Percentiles rank a stretch among this genome's conserved stretches.
phyloP scores from a whole-genome alignment of 2,329 filamentous ascomycete species.

The Talaromyces sp. region DNA sequence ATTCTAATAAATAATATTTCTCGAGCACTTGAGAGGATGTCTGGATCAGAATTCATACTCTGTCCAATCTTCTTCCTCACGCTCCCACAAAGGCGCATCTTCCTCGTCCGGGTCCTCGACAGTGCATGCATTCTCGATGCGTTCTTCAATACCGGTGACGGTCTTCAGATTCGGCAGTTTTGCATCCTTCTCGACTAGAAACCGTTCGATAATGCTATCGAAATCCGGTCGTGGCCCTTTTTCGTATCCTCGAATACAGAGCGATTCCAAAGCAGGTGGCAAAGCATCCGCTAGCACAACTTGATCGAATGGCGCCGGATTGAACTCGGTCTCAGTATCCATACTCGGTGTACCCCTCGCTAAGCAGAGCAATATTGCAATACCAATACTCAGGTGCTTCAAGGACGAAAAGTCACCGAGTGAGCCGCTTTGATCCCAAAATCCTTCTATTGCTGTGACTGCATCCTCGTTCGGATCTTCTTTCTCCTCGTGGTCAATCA shows the following conservation, averaged over 20 bases:
- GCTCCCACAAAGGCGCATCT: background rate
- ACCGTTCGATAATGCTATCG: background rate
- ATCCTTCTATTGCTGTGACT: background rate
- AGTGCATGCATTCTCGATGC: background rate
- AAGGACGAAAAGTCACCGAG: conserved; percentile 2
- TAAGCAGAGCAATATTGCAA: background rate
- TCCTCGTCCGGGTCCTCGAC: conserved; percentile 1
- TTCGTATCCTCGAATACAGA: conserved; percentile 5
- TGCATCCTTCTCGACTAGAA: background rate
- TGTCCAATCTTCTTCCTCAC: conserved; percentile 6
- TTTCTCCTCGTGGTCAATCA: background rate
- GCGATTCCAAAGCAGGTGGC: conserved; percentile 1
- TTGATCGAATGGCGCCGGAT: background rate
- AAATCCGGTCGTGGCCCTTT: background rate
- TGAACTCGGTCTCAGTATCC: background rate
- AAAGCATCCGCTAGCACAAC: conserved; percentile 4
- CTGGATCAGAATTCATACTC: conserved; percentile 1
- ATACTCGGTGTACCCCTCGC: background rate
- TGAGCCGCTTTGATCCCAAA: conserved; percentile 4
- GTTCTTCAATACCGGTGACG: background rate
- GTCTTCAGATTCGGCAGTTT: conserved; percentile 2
- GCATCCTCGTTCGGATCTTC: background rate
- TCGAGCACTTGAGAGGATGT: too few species aligned
- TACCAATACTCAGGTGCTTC: background rate
- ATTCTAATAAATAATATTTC: too few species aligned